Base-by-base conservation (phyloP, 345 rosid species). In the Gossypium bickii region DNA sequence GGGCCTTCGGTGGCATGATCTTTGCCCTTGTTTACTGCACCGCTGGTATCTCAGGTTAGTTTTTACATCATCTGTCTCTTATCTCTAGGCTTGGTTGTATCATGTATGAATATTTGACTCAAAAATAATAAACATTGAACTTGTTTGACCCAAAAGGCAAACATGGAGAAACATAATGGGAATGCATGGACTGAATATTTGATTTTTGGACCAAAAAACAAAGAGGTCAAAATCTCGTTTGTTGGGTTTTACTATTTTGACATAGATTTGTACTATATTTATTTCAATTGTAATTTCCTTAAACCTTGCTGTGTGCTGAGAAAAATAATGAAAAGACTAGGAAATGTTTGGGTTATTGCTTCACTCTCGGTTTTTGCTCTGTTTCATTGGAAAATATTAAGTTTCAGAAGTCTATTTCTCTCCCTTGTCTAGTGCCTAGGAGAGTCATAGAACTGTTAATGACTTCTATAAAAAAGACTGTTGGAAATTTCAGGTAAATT, bases 1-100 rank as follows among this genome's bases (percentile, higher is more conserved):
- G 86, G 86, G 82, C 86, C 49, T 84, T 84, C 64, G 86, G 86
- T 76, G 86, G 86, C 49, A 45, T 34, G 41, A 34, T 34, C 41
- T 34, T 34, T 34, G 41, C 41, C 41, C 41, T 34, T 34, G 41
- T 34, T 34, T 34, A 34, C 41, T 34, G 41, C 7, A 34, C 41
- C 41, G 41, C 41, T 34, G 41, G 41, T 34, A 34, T 34, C 41
- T 34, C 41, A 34, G 41, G 41, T 34, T 34, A 34, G 41, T 34
- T 34, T 34, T 34, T 34, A 34, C 41, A 34, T 34, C 41, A 34
- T 34, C 41, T 34, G 6, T 34, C 41, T 34, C 41, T 34, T 4
- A 34, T 34, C 41, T 34, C 41, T 34, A 5, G 7, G 41, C 41
- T 34, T 47, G 12, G 16, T 12, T 47, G 13, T 47, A 47, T 12